These are phyloP conservation scores for Zymoseptoria brevis DNA, from an alignment of 2,329 filamentous ascomycete species.

Conservation along the genomic window DNA sequence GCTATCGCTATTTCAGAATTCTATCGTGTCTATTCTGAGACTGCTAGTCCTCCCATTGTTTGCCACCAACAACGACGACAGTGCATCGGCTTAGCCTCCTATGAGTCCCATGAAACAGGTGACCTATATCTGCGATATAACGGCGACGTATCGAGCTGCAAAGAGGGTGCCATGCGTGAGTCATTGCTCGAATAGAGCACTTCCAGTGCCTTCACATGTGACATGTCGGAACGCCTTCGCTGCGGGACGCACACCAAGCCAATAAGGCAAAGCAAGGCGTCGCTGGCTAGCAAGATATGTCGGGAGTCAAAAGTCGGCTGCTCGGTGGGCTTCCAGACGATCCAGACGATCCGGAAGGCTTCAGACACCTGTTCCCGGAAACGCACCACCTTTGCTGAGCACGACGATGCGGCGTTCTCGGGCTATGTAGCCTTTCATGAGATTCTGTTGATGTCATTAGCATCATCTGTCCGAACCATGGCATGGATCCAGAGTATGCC, in stretches of 20 bases:
- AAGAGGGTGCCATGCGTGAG: not conserved
- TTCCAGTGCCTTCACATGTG: not conserved
- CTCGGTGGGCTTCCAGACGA: not conserved
- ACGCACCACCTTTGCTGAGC: slow-evolving; percentile 78
- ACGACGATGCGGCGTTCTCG: slow-evolving; percentile 85
- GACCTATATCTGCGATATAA: not conserved
- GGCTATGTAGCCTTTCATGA: slow-evolving; percentile 98
- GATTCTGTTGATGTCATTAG: slow-evolving; percentile 49
- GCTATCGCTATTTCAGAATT: not conserved
- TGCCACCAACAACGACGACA: not conserved
- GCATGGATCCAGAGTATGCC: slow-evolving; percentile 2
- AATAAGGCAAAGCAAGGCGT: not conserved
- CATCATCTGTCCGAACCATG: not conserved
- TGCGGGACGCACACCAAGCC: not conserved
- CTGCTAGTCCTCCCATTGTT: not conserved
- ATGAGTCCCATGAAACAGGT: not conserved
- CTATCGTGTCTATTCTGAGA: not conserved
- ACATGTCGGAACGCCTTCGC: not conserved
- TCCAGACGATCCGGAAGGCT: not conserved
- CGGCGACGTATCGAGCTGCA: not conserved
- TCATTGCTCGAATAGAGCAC: not conserved
- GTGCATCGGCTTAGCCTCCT: not conserved
- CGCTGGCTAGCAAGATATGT: not conserved
- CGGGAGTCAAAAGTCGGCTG: not conserved
- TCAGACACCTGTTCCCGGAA: slow-evolving; percentile 75